Evolutionary conservation across 768 basidiomycete genomes (phyloP).

Genomic region (Collybiopsis luxurians): DNA sequence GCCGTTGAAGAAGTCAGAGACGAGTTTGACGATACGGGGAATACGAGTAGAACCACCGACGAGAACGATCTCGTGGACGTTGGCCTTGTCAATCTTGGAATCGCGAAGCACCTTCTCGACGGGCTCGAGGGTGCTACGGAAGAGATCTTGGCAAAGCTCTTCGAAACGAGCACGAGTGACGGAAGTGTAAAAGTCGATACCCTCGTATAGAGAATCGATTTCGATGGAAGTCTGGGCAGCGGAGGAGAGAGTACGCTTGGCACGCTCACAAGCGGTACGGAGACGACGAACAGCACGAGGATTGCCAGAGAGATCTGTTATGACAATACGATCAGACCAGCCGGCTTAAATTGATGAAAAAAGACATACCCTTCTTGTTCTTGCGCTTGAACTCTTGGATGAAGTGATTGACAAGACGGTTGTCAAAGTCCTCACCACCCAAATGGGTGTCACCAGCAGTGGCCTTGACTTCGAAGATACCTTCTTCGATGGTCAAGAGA

Average conservation of each 20-base stretch:
- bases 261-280: slow-evolving; percentile 10
- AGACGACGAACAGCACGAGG: slow-evolving; percentile 12
- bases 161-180: slow-evolving; percentile 45
- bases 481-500: slow-evolving; percentile 63
- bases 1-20: slow-evolving; percentile 64
- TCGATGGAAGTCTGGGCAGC: slow-evolving; percentile 34
- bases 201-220: slow-evolving; percentile 54
- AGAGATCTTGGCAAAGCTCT: slow-evolving; percentile 8
- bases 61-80: slow-evolving; percentile 41
- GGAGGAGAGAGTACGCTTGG: slow-evolving; percentile 9
- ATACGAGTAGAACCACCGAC: slow-evolving; percentile 71
- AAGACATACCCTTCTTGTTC: slow-evolving; percentile 42
- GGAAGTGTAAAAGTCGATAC: slow-evolving; percentile 25
- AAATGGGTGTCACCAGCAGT: slow-evolving; percentile 59
- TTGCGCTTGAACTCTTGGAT: slow-evolving; percentile 46
- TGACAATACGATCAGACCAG: neutral
- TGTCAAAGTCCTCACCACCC: slow-evolving; percentile 29
- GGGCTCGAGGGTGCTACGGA: slow-evolving; percentile 32
- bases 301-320: slow-evolving; percentile 5
- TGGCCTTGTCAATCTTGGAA: slow-evolving; percentile 45
- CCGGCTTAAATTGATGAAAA: slow-evolving; percentile 39
- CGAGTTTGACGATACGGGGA: slow-evolving; percentile 64
- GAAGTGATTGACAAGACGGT: slow-evolving; percentile 8
- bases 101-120: slow-evolving; percentile 53
- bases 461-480: slow-evolving; percentile 70